Conservation (phyloP, 2,329 filamentous ascomycete genomes). For the Penicillium sp. region DNA sequence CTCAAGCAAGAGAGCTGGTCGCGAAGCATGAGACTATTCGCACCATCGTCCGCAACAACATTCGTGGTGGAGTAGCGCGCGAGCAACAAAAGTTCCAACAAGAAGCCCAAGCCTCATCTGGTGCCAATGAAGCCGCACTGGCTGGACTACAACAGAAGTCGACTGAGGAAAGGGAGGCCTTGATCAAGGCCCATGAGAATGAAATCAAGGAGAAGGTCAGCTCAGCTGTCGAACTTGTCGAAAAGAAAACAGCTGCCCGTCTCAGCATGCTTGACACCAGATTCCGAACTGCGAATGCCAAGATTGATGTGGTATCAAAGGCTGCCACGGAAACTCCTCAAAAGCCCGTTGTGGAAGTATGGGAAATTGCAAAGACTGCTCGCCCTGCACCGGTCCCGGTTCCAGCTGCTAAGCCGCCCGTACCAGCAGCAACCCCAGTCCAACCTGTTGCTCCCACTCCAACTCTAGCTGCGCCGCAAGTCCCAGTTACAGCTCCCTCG, state of each 20-base stretch:
- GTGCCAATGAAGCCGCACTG: constrained; percentile 37
- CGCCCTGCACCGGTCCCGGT: constrained; percentile 51
- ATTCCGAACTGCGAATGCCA: constrained; percentile 63
- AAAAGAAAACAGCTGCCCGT: constrained; percentile 71
- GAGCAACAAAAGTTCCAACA: constrained; percentile 45
- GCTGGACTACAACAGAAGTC: constrained; percentile 42
- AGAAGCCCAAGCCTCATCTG: constrained; percentile 28
- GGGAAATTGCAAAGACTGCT: constrained; percentile 72
- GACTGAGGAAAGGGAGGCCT: constrained; percentile 41
- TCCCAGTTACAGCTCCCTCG: background rate
- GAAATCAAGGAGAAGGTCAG: constrained; percentile 60
- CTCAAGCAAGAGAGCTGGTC: constrained; percentile 53
- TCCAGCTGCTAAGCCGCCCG: constrained; percentile 31
- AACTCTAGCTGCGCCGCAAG: constrained; percentile 10
- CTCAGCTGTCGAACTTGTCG: constrained; percentile 66
- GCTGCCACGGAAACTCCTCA: constrained; percentile 84
- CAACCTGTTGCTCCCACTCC: constrained; percentile 24
- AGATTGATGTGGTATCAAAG: constrained; percentile 74
- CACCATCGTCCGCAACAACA: constrained; percentile 58
- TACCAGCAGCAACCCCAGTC: constrained; percentile 21
- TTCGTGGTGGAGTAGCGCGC: constrained; percentile 49
- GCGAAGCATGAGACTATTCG: constrained; percentile 52
- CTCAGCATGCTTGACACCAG: constrained; percentile 78
- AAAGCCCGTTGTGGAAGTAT: constrained; percentile 80
- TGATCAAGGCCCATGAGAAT: constrained; percentile 53